Base-by-base conservation (phyloP, 345 rosid genomes). In the Conringia planisiliqua region DNA sequence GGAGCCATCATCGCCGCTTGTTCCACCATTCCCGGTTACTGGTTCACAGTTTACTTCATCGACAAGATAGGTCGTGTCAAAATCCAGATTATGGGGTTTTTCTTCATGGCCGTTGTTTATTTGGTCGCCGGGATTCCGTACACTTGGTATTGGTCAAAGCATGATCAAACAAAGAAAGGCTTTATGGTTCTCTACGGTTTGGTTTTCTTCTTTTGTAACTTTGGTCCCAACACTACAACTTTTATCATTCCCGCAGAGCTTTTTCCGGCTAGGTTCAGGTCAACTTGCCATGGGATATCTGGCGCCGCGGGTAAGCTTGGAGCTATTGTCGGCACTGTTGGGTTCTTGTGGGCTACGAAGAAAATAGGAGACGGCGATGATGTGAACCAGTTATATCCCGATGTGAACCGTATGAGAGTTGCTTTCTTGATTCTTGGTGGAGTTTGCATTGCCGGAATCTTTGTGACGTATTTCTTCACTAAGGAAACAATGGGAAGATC, bases 191-290 rank as follows among this genome's bases (percentile, higher is more conserved):
- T 89, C 1, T 88, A 86, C 14, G 84, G 82, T 12, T 83, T 86
- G 4, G 62, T 86, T 5, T 89, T 86, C 77, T 91, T 91, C 86
- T 91, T 91, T 40, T 75, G 87, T 56, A 91, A 91, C 73, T 88
- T 88, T 38, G 97, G 96, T 44, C 97, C 96, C 12, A 91, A 89
- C 75, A 82, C 93, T 0, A 89, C 97, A 3, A 89, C 97, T 3
- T 91, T 89, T 61, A 88, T 91, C 0, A 83, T 89, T 9, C 97
- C 97, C 0, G 96, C 91, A 0, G 97, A 91, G 61, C 86, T 88
- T 12, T 91, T 91, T 16, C 97, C 96, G 0, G 93, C 96, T 1
- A 83, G 97, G 72, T 85, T 91, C 42, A 82, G 97, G 69, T 80
- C 96, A 7, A 91, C 93, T 2, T 91, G 97, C 66, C 93, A 91